Evolutionary conservation across 768 basidiomycete species (phyloP).

Genomic region (Mycena sanguinolenta): DNA sequence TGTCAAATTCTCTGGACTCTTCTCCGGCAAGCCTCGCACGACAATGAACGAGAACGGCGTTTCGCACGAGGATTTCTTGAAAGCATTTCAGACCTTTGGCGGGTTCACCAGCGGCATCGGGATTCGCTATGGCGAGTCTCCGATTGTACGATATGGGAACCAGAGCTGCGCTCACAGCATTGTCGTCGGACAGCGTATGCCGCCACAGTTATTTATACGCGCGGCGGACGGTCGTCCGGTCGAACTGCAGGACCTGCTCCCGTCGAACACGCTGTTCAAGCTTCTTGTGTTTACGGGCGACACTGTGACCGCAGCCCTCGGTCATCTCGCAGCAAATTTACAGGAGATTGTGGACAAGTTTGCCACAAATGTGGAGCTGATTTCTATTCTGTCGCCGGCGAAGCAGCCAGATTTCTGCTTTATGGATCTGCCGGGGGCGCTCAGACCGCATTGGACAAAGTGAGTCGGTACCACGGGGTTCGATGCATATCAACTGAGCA

Average conservation of each 20-base stretch:
- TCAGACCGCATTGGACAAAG: conserved; percentile 74
- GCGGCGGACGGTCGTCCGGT: conserved; percentile 64
- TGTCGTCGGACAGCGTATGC: conserved; percentile 65
- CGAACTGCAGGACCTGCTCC: conserved; percentile 68
- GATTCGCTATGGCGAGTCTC: conserved; percentile 64
- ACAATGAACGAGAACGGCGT: conserved; percentile 61
- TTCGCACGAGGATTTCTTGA: conserved; percentile 65
- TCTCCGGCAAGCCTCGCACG: conserved; percentile 75
- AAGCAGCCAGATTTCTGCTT: conserved; percentile 56
- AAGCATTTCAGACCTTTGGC: conserved; percentile 67
- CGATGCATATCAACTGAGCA: background rate
- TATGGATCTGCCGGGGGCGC: conserved; percentile 59
- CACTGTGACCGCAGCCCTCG: conserved; percentile 44
- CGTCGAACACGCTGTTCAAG: conserved; percentile 67
- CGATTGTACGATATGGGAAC: conserved; percentile 53
- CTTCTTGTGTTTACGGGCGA: conserved; percentile 68
- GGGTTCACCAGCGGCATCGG: conserved; percentile 69
- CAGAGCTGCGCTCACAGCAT: conserved; percentile 57
- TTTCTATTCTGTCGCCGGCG: conserved; percentile 53
- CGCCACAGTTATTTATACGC: conserved; percentile 62
- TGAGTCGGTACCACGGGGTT: conserved; percentile 43
- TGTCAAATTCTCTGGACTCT: conserved; percentile 72
- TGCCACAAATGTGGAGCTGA: conserved; percentile 58
- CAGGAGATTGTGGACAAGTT: conserved; percentile 47
- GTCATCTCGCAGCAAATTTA: conserved; percentile 50